Conservation (phyloP, 2,329 filamentous ascomycete species). For the Talaromyces pinophilus region DNA sequence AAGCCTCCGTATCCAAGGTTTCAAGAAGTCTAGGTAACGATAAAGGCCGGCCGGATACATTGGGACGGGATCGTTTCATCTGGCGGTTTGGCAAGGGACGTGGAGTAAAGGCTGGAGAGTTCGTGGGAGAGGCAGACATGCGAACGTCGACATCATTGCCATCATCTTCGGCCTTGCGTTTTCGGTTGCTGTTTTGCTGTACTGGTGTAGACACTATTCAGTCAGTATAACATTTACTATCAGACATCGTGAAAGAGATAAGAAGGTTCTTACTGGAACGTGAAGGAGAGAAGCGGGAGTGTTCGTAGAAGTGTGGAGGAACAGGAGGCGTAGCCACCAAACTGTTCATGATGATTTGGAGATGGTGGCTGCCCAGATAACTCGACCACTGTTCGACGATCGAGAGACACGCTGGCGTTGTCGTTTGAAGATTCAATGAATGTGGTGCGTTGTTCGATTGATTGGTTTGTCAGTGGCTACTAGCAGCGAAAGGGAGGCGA, state of each 20-base stretch:
- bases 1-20: conserved; percentile 81
- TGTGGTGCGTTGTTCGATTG: not conserved
- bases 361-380: conserved; percentile 31
- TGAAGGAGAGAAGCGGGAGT: conserved; percentile 61
- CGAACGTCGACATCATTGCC: conserved; percentile 68
- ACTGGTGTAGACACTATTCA: conserved; percentile 41
- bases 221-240: conserved; percentile 22
- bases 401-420: not conserved
- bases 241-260: conserved; percentile 16
- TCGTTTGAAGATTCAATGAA: not conserved
- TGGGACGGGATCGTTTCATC: conserved; percentile 67
- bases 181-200: conserved; percentile 55
- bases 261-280: conserved; percentile 55
- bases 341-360: conserved; percentile 59
- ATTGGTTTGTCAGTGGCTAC: not conserved
- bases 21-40: conserved; percentile 80
- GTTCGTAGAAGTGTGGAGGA: conserved; percentile 64
- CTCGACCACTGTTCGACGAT: conserved; percentile 18
- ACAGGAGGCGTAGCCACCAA: conserved; percentile 59
- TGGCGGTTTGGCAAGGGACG: conserved; percentile 69
- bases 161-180: conserved; percentile 85
- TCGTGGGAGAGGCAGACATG: conserved; percentile 86
- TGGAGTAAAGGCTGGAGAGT: conserved; percentile 73
- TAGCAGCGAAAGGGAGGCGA: conserved; percentile 14
- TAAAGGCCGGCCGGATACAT: conserved; percentile 67